Conservation (phyloP, 768 basidiomycete genomes). For the Leccinum disarticulatum region DNA sequence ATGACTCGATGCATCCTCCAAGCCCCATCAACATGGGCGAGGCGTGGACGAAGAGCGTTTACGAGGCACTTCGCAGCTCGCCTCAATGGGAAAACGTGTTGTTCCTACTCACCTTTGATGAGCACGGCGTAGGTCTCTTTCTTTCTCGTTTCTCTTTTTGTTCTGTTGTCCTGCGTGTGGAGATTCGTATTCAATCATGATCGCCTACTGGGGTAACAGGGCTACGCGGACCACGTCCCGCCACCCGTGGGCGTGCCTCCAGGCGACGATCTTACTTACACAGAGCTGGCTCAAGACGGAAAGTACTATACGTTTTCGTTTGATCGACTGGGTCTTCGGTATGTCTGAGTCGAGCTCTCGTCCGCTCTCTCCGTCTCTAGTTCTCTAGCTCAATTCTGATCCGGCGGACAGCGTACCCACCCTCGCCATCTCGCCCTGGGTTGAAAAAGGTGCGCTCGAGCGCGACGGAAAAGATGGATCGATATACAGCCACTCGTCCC, state of each 20-base stretch:
- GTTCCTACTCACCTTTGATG: constrained; percentile 28
- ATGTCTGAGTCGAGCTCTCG: neutral
- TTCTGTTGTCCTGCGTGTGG: neutral
- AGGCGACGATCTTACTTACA: constrained; percentile 25
- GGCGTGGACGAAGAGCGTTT: constrained; percentile 23
- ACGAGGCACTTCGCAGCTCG: constrained; percentile 25
- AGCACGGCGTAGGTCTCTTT: constrained; percentile 21
- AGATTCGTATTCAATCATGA: neutral
- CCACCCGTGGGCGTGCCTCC: constrained; percentile 24
- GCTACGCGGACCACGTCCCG: constrained; percentile 25
- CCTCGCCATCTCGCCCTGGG: constrained; percentile 26
- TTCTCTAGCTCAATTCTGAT: neutral
- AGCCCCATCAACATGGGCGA: constrained; percentile 29
- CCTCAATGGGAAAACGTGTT: constrained; percentile 23
- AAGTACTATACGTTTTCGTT: constrained; percentile 21
- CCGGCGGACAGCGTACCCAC: constrained; percentile 18
- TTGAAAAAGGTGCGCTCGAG: constrained; percentile 20
- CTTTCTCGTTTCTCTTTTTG: neutral
- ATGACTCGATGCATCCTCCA: constrained; percentile 29
- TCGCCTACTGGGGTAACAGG: constrained; percentile 6
- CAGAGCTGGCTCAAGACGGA: constrained; percentile 20
- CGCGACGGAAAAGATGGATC: constrained; percentile 4
- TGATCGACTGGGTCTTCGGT: constrained; percentile 27
- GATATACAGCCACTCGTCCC: constrained; percentile 25
- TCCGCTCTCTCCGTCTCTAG: neutral